phyloP scores from a whole-genome alignment of 805 yeast species.

The Myxozyma mucilagina region DNA sequence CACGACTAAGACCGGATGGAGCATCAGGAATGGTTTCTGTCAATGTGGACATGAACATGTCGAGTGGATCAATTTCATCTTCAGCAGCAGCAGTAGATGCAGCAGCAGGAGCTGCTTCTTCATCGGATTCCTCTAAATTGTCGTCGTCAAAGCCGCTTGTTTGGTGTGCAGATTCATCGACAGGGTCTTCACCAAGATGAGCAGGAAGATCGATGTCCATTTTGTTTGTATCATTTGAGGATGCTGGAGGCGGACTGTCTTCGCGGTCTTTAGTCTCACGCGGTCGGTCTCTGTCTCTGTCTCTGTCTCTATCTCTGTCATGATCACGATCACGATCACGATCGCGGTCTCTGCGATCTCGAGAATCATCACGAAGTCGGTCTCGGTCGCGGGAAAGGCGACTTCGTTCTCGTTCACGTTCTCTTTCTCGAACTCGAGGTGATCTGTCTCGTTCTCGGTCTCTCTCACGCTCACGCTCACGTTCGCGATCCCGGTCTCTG shows the following conservation, averaged over 20 bases:
- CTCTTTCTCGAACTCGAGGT: conserved; percentile 11
- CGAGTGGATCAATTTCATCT: conserved; percentile 49
- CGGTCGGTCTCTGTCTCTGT: neutral
- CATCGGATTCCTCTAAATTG: conserved; percentile 36
- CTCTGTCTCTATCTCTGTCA: neutral
- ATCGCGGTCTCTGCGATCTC: neutral
- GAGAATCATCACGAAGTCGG: conserved; percentile 5
- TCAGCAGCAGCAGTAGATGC: conserved; percentile 27
- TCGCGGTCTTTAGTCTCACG: neutral
- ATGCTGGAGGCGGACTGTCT: neutral
- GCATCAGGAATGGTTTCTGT: conserved; percentile 16
- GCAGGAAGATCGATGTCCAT: neutral
- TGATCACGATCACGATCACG: neutral
- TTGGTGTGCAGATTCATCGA: neutral
- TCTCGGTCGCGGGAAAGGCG: neutral
- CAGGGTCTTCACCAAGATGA: neutral
- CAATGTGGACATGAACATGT: conserved; percentile 46
- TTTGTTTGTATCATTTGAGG: neutral
- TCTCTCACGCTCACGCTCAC: conserved; percentile 17
- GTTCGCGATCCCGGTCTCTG: neutral
- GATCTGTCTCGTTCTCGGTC: conserved; percentile 15
- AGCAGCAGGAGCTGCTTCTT: conserved; percentile 1
- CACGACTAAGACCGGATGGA: conserved; percentile 12
- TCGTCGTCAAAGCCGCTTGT: conserved; percentile 30
- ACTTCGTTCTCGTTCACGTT: conserved; percentile 18